Percentiles rank a stretch among this genome's conserved stretches.
These are phyloP conservation scores for Eucalyptus viminalis DNA, from an alignment of 345 rosid genomes.

Conservation along the genomic window DNA sequence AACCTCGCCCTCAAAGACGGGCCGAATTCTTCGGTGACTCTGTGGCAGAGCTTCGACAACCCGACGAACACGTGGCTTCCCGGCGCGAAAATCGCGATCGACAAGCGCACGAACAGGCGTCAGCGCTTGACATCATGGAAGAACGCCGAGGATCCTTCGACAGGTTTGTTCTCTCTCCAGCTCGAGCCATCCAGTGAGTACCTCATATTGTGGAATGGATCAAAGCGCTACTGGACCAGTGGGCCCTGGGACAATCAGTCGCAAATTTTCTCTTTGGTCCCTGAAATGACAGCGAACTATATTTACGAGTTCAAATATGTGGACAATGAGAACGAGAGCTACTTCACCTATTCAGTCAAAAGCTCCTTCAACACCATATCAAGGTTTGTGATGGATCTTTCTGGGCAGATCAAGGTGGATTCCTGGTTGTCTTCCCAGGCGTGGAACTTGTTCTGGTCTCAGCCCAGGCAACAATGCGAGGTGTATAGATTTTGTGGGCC, in stretches of 20 bases:
- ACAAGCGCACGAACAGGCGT: conserved; percentile 15
- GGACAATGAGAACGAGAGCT: conserved; percentile 28
- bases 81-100: conserved; percentile 35
- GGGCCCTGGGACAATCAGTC: conserved; percentile 45
- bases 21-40: background rate
- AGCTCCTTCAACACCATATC: conserved; percentile 1
- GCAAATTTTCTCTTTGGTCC: conserved; percentile 24
- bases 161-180: conserved; percentile 68
- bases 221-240: conserved; percentile 42
- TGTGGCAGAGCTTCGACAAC: conserved; percentile 77
- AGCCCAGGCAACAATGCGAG: conserved; percentile 56
- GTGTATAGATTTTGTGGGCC: conserved; percentile 59
- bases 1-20: conserved; percentile 43
- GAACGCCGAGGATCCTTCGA: conserved; percentile 42
- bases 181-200: conserved; percentile 41
- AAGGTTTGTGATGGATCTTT: conserved; percentile 31
- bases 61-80: conserved; percentile 72
- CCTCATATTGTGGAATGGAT: conserved; percentile 33
- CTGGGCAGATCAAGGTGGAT: conserved; percentile 44
- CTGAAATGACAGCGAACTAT: conserved; percentile 55
- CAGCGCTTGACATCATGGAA: conserved; percentile 54
- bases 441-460: conserved; percentile 67
- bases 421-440: conserved; percentile 18
- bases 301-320: conserved; percentile 39
- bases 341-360: conserved; percentile 46